These are phyloP conservation scores for Fusarium marasasianum DNA, from an alignment of 2,329 filamentous ascomycete genomes.

Conservation along the genomic window DNA sequence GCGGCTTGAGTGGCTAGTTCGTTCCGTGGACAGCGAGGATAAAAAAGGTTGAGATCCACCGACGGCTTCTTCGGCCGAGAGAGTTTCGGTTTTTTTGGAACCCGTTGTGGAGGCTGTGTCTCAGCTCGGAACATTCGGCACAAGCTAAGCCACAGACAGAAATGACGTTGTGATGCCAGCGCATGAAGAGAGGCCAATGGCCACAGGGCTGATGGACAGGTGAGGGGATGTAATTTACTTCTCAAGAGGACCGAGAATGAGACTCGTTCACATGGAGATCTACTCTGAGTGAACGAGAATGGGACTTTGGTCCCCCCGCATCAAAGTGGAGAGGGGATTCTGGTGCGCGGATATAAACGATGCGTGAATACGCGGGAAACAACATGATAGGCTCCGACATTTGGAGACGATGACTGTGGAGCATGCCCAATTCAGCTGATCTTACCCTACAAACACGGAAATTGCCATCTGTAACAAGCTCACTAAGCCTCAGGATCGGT, in stretches of 20 bases:
- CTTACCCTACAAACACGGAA: neutral
- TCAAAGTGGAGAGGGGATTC: neutral
- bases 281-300: neutral
- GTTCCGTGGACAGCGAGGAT: neutral
- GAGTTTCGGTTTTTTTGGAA: neutral
- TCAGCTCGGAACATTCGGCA: slow-evolving; percentile 4
- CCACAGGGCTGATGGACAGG: neutral
- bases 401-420: neutral
- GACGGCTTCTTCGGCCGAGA: neutral
- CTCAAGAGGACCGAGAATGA: neutral
- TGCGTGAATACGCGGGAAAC: neutral
- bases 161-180: neutral
- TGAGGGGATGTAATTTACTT: neutral
- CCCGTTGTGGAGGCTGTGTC: neutral
- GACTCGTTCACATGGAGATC: neutral
- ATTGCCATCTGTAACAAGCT: neutral
- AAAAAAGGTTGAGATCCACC: neutral
- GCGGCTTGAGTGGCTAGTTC: neutral
- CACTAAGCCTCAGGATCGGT: accelerated
- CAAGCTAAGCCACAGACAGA: neutral
- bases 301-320: neutral
- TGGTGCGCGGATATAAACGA: neutral
- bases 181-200: neutral
- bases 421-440: neutral
- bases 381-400: neutral